Evolutionary conservation across 768 basidiomycete species (phyloP), one percentile per base, ranked within the genome.

Genomic region (Stropharia rugosoannulata): DNA sequence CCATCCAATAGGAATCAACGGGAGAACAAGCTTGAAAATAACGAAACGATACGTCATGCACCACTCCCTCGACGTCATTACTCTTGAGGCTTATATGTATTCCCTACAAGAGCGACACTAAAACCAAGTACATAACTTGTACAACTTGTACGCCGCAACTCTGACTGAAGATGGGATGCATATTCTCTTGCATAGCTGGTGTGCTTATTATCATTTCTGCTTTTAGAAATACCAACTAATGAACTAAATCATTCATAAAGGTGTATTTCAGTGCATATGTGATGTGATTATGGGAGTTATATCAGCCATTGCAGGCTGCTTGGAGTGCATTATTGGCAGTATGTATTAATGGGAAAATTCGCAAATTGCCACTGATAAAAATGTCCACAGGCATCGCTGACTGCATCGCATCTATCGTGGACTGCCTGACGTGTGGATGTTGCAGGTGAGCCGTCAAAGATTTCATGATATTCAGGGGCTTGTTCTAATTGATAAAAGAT

Each of bases 271-370:
- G 51, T 80, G 80, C 55, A 75, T 80, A 35, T 79, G 75, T 5
- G 78, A 68, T 15, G 63, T 66, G 10, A 65, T 81, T 43, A 75
- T 78, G 67, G 61, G 65, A 13, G 65, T 79, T 45, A 61, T 80
- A 5, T 63, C 59, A 12, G 51, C 63, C 18, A 73, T 82, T 37
- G 76, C 73, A 10, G 75, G 72, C 3, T 79, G 76, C 48, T 37
- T 81, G 22, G 78, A 79, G 63, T 79, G 79, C 51, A 74, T 82
- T 16, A 68, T 83, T 41, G 74, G 64, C 41, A 72, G 80, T 79
- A 54, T 46, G 75, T 64, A 49, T 25, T 53, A 10, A 22, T 22
- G 12, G 11, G 6, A 57, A 27, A 16, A 15, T n/a, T 16, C 7
- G 44, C 8, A 11, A 32, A 25, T 39, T 4, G 27, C 40, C 36